Base-by-base conservation (phyloP, 2,329 filamentous ascomycete genomes). In the Fusarium cicatricum region DNA sequence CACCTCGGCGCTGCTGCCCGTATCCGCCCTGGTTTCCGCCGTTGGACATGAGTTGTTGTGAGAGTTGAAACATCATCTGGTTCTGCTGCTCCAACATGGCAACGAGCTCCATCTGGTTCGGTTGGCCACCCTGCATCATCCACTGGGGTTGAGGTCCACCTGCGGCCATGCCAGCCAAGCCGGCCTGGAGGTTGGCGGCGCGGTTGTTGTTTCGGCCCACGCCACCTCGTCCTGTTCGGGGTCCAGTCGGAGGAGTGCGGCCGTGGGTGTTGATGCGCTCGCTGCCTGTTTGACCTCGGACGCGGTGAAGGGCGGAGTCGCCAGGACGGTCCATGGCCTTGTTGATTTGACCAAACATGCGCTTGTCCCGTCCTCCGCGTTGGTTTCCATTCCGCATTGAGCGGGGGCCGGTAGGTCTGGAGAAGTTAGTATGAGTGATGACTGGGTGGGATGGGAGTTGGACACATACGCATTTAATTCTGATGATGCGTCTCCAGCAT, bases 1-100 rank as follows among this genome's bases (percentile, higher is more conserved):
- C 81, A 26, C 77, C 75, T 14, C 75, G 72, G 33, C 73, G 57
- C 70, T 77, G 49, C 67, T 75, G 60, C 14, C 67, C 67, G 10
- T 55, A 68, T 11, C 66, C 77, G 70, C 70, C 85, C 79, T 62
- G 81, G 75, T 64, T 79, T 68, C 70, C 77, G 70, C 70, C 77
- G 71, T 83, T 83, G 8, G 79, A 80, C 71, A 89, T 80, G 64
- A 85, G 74, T 67, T 86, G 84, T 65, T 87, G 82, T 64, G 86
- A 84, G 67, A 91, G 81, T 68, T 93, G 89, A 49, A 86, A 85
- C 85, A 97, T 92, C 85, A 96, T 90, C 56, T 89, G 86, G 43
- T 90, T 91, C 70, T 96, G 91, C 71, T 96, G 90, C 75, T 96
- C 91, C 61, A 95, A 84, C 78, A 96, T 94, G 82, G 76, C 91